phyloP scores from a whole-genome alignment of 78 protist species.

The Tieghemostelium lacteum region DNA sequence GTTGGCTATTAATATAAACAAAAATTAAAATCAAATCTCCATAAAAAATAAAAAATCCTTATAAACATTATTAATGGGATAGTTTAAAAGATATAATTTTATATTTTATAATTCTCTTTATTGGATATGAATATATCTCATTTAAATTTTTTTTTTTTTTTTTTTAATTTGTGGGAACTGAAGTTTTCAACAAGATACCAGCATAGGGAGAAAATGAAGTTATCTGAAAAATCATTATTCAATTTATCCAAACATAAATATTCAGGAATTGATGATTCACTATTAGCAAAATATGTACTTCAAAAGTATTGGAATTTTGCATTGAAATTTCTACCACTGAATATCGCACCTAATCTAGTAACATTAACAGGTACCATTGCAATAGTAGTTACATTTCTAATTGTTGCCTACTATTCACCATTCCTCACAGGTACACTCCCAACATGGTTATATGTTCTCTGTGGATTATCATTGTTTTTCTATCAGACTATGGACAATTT shows the following conservation, averaged over 20 bases:
- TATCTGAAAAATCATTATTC: conserved; percentile 38
- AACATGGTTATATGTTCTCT: conserved; percentile 56
- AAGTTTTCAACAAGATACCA: too few species aligned
- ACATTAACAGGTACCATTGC: conserved; percentile 76
- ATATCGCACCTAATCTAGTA: conserved; percentile 71
- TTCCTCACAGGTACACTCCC: conserved; percentile 44
- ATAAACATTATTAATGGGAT: too few species aligned
- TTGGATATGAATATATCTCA: too few species aligned
- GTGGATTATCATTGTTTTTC: conserved; percentile 72
- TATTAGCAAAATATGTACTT: conserved; percentile 38
- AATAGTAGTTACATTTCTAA: conserved; percentile 25
- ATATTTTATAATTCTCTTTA: too few species aligned
- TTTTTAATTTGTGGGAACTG: too few species aligned
- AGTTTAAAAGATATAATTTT: too few species aligned
- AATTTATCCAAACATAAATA: conserved; percentile 60
- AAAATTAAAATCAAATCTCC: too few species aligned
- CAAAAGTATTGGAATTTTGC: conserved; percentile 56
- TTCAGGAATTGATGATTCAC: conserved; percentile 60
- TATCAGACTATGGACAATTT: conserved; percentile 83
- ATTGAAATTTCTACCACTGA: conserved; percentile 41
- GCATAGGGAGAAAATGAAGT: conserved; percentile 17
- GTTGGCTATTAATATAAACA: too few species aligned
- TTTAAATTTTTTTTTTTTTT: too few species aligned
- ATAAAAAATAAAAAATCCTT: too few species aligned
- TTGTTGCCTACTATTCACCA: conserved; percentile 65